Evolutionary conservation across 129 eudicot species (phyloP).

Genomic region (Tanacetum coccineum): DNA sequence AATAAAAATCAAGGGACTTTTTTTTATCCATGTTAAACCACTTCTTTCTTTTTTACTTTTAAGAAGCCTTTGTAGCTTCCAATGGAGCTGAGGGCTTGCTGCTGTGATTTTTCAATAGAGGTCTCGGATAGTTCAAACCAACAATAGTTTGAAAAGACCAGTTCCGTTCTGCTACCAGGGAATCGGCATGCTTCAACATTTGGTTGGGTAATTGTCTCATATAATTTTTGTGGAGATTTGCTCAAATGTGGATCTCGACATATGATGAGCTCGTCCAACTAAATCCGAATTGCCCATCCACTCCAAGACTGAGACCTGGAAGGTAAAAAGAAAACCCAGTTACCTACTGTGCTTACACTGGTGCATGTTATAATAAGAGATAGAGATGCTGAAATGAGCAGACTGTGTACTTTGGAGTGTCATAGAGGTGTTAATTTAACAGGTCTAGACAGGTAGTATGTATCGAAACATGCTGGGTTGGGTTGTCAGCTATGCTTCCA

Average conservation of each 20-base stretch:
- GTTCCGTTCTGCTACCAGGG: conserved; percentile 99
- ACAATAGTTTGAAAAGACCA: conserved; percentile 93
- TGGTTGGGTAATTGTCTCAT: conserved; percentile 98
- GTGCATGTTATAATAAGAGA: background rate
- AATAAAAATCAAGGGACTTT: conserved; percentile 20
- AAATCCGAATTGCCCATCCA: conserved; percentile 99
- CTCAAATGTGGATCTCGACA: conserved; percentile 94
- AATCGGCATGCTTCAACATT: conserved; percentile 90
- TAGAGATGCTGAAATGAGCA: background rate
- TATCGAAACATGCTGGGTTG: background rate
- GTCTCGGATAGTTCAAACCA: conserved; percentile 89
- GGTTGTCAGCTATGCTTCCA: background rate
- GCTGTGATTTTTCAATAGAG: conserved; percentile 81
- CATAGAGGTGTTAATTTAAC: background rate
- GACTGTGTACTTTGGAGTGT: background rate
- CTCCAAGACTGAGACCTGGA: conserved; percentile 89
- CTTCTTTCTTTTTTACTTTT: conserved; percentile 23
- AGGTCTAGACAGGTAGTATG: background rate
- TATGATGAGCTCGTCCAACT: conserved; percentile 91
- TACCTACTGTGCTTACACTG: background rate
- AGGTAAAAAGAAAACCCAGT: conserved; percentile 1
- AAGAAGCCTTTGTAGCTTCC: conserved; percentile 79
- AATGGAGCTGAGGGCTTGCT: conserved; percentile 51
- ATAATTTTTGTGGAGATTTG: conserved; percentile 89
- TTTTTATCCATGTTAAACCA: conserved; percentile 12